phyloP scores from a whole-genome alignment of 2,329 filamentous ascomycete species.

The Scedosporium boydii region DNA sequence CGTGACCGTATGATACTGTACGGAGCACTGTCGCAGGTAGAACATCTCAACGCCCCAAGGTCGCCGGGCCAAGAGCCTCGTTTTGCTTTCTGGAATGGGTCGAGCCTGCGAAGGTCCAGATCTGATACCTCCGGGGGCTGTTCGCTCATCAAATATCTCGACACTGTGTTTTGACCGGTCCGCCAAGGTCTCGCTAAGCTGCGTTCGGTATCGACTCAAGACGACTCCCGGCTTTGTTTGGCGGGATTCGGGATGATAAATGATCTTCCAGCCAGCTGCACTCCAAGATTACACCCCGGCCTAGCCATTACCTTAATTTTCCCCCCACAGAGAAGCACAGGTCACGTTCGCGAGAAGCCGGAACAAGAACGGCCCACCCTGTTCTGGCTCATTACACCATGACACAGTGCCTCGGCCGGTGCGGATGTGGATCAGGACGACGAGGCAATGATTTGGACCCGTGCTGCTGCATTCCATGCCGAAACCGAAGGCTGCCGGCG shows the following conservation, averaged over 20 bases:
- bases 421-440: background rate
- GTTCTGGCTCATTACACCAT: background rate
- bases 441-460: no score
- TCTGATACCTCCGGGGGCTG: background rate
- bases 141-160: background rate
- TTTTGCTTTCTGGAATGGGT: background rate
- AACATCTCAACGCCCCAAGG: background rate
- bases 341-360: constrained; percentile 1
- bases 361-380: background rate
- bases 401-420: background rate
- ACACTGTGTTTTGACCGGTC: background rate
- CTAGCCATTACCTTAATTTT: background rate
- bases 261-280: background rate
- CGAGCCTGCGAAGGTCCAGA: background rate
- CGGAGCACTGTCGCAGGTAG: background rate
- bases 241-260: background rate
- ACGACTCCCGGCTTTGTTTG: background rate
- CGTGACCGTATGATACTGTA: background rate
- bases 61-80: background rate
- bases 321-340: background rate
- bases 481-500: no score
- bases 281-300: background rate
- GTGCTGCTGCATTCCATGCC: no score
- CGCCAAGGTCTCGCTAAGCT: background rate
- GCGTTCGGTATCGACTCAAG: background rate